These are phyloP conservation scores for Tetratostichococcus sp. DNA, from an alignment of 139 green algal genomes.

Conservation along the genomic window DNA sequence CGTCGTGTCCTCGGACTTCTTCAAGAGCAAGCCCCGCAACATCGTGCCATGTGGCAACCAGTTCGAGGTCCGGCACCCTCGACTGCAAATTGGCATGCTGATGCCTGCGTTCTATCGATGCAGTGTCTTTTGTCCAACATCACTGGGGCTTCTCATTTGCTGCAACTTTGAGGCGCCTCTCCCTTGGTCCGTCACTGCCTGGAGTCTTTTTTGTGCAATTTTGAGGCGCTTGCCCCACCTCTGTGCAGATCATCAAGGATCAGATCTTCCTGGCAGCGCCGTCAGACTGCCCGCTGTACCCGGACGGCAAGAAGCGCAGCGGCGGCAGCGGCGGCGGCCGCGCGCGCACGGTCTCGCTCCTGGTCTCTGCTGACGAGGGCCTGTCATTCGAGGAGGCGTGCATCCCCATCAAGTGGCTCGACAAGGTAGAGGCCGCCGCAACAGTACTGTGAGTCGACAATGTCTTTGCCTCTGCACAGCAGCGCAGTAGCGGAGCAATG, in stretches of 20 bases:
- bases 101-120: too few relatives aligned
- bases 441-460: too few relatives aligned
- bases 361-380: conserved; percentile 47
- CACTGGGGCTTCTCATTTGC: too few relatives aligned
- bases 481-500: too few relatives aligned
- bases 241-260: background rate
- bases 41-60: conserved; percentile 83
- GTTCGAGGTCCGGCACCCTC: conserved; percentile 69
- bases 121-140: too few relatives aligned
- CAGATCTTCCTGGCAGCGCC: conserved; percentile 74
- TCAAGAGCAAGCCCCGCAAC: conserved; percentile 50
- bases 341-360: conserved; percentile 39
- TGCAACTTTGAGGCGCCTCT: too few relatives aligned
- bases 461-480: too few relatives aligned
- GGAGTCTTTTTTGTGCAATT: too few relatives aligned
- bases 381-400: conserved; percentile 63
- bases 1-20: conserved; percentile 70
- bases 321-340: conserved; percentile 19
- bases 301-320: conserved; percentile 40
- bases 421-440: too few relatives aligned
- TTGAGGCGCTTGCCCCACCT: too few relatives aligned
- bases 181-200: too few relatives aligned
- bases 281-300: conserved; percentile 64
- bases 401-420: conserved; percentile 64
- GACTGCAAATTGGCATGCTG: too few relatives aligned